Evolutionary conservation across 805 yeast species (phyloP), one percentile per base, ranked within the genome.

Genomic region (Nakazawaea peltata): DNA sequence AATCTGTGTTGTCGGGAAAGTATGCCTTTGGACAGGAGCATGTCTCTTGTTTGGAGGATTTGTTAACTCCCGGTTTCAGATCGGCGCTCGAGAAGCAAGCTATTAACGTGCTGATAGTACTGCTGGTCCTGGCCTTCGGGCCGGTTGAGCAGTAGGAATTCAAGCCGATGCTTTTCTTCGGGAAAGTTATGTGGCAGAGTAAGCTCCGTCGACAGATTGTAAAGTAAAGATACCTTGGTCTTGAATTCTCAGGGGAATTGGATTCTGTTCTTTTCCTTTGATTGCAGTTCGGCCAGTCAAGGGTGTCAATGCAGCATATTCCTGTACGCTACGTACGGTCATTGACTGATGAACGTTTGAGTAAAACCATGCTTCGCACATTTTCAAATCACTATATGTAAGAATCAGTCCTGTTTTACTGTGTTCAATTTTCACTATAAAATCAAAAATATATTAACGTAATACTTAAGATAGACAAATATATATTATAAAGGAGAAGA

Each of bases 351-450:
- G 76, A 79, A 81, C 95, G 92, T 77, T 85, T 84, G 96, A 90
- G 97, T 87, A 84, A 84, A 88, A 88, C 97, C 97, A 88, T 90
- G 94, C 86, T 78, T 97, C 94, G 67, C 59, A 90, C 97, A 90
- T 78, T 50, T 56, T 30, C 23, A 31, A 22, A 4, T 5, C 12
- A n/a, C n/a, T n/a, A n/a, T n/a, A n/a, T n/a, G n/a, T n/a, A n/a
- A n/a, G n/a, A n/a, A n/a, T n/a, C n/a, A n/a, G n/a, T n/a, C n/a
- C n/a, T n/a, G n/a, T n/a, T n/a, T n/a, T n/a, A n/a, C n/a, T n/a
- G n/a, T n/a, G n/a, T n/a, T n/a, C n/a, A n/a, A n/a, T n/a, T n/a
- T n/a, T n/a, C n/a, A n/a, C n/a, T n/a, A n/a, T n/a, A n/a, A n/a
- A n/a, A n/a, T n/a, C n/a, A n/a, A n/a, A n/a, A n/a, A n/a, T n/a